A percentile compares a stretch with the other conserved stretches of the same genome.
Evolutionary conservation across 768 basidiomycete species (phyloP).

Genomic region (Amanita rubescens): DNA sequence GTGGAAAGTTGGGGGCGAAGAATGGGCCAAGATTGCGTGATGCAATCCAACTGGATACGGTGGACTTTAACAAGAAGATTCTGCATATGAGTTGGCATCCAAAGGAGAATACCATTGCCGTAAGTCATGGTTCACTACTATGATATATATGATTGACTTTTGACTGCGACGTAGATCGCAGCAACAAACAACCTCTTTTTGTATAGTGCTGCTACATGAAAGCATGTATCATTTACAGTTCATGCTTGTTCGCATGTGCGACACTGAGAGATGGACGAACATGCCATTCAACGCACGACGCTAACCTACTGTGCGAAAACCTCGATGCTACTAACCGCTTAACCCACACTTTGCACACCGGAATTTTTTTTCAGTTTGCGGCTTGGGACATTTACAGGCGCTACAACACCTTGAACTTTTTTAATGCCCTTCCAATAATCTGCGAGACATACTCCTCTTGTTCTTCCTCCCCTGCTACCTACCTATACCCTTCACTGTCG

Average conservation of each 20-base stretch:
- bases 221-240: slow-evolving; percentile 6
- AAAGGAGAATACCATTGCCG: slow-evolving; percentile 95
- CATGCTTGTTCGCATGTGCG: slow-evolving; percentile 3
- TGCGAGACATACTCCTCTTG: background rate
- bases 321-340: background rate
- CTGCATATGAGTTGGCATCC: slow-evolving; percentile 97
- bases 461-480: background rate
- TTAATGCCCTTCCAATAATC: slow-evolving; percentile 2
- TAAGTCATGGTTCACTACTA: slow-evolving; percentile 31
- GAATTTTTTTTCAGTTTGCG: background rate
- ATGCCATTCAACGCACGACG: background rate
- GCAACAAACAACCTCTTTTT: slow-evolving; percentile 95
- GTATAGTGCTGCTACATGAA: slow-evolving; percentile 52
- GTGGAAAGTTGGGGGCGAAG: slow-evolving; percentile 61
- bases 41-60: slow-evolving; percentile 77
- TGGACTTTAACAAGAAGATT: slow-evolving; percentile 97
- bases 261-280: slow-evolving; percentile 6
- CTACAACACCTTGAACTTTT: background rate
- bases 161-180: slow-evolving; percentile 56
- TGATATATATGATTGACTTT: background rate
- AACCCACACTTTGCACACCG: background rate
- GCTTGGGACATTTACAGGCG: slow-evolving; percentile 3
- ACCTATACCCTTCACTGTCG: background rate
- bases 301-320: slow-evolving; percentile 3
- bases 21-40: slow-evolving; percentile 80